These are phyloP conservation scores for Spathaspora sp. DNA, from an alignment of 1,139 yeast species.

Conservation along the genomic window DNA sequence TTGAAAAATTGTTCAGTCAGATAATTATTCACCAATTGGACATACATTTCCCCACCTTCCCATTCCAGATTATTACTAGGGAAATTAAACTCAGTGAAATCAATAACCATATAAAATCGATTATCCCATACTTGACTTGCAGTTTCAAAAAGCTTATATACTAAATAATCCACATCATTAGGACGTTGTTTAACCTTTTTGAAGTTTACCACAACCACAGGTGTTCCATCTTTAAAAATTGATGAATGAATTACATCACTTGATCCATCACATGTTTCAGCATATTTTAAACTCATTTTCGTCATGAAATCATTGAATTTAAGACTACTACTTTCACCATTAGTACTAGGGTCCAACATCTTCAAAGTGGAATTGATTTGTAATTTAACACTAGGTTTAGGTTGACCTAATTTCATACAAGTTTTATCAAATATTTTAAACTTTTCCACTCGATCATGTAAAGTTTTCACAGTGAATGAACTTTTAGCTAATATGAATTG, in stretches of 20 bases:
- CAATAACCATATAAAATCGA: constrained; percentile 61
- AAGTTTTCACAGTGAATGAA: constrained; percentile 19
- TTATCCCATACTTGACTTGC: constrained; percentile 75
- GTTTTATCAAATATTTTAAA: constrained; percentile 31
- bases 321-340: constrained; percentile 34
- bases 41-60: constrained; percentile 21
- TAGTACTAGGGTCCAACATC: constrained; percentile 39
- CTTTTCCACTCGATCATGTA: constrained; percentile 26
- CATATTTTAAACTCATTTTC: constrained; percentile 57
- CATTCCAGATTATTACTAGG: constrained; percentile 8
- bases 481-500: constrained; percentile 29
- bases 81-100: constrained; percentile 61
- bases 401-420: constrained; percentile 36
- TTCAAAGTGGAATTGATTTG: constrained; percentile 55
- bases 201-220: constrained; percentile 60
- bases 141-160: constrained; percentile 65
- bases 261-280: constrained; percentile 41
- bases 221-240: constrained; percentile 71
- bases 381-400: constrained; percentile 45
- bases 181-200: constrained; percentile 40
- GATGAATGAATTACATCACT: constrained; percentile 58
- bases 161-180: constrained; percentile 54
- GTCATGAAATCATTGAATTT: constrained; percentile 74
- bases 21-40: constrained; percentile 34
- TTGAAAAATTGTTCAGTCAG: constrained; percentile 50